Evolutionary conservation across 2,329 filamentous ascomycete genomes (phyloP), one percentile per base, ranked within the genome.

Genomic region (Colletotrichum viniferum): DNA sequence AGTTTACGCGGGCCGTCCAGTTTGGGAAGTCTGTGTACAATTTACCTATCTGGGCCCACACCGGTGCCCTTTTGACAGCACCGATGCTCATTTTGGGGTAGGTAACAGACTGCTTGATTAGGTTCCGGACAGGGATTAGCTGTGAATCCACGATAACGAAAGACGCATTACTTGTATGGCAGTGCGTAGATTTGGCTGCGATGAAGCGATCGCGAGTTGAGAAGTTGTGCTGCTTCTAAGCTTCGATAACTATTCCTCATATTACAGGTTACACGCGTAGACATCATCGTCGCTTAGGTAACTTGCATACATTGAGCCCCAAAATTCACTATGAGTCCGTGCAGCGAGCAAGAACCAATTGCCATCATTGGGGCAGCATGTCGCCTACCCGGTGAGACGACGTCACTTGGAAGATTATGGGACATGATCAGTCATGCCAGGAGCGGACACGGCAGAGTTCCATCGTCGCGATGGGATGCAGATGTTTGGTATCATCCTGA

Each of bases 341-440:
- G 60, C n/a, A 56, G 32, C 34, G 71, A 74, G 10, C 60, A 74
- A 60, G 71, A 74, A 10, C 84, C 85, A 38, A 86, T 87, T 58
- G 86, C 85, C 13, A 79, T 87, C 30, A 79, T 87, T 55, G 85
- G 86, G 32, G 82, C 58, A 7, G 83, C 79, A 4, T 87, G 84
- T 77, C 83, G 85, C 30, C 84, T 87, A 28, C 81, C 85, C 0
- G 85, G 85, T 2, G 79, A 78, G 4, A 78, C 81, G 1, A 81
- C 73, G 5, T 80, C 77, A 7, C 81, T 84, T 3, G 81, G 81
- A 0, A 80, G 81, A 66, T 78, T 86, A 3, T 86, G 85, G 84
- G 80, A 84, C 14, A 76, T 84, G 30, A 79, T 81, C 7, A 75
- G 73, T 14, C 55, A 75, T 63, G 62, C 38, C 21, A 32, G 52